Percentiles rank a stretch among this genome's conserved stretches.
Evolutionary conservation across 1,284 basidiomycete species (phyloP).

Genomic region (Phellinidium pouzarii): DNA sequence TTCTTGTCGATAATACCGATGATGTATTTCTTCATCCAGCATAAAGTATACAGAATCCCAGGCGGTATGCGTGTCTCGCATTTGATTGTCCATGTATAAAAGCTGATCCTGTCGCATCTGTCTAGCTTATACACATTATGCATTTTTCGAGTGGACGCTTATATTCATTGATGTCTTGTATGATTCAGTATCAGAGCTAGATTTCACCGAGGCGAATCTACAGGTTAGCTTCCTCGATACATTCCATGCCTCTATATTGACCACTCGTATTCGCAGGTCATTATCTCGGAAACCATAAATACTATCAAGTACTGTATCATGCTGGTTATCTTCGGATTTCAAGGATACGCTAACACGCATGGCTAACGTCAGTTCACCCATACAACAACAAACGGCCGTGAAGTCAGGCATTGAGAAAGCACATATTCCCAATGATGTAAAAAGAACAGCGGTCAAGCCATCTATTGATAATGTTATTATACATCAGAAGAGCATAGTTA

Average conservation of each 20-base stretch:
- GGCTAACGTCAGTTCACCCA: no score
- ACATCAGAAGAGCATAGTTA: no score
- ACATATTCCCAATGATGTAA: no score
- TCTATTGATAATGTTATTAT: no score
- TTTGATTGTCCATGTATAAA: background rate
- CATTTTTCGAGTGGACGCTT: constrained; percentile 84
- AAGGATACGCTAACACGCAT: no score
- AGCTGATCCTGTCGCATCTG: background rate
- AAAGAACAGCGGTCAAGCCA: no score
- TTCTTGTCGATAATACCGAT: constrained; percentile 66
- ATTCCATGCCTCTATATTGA: background rate
- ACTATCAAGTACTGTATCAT: no score
- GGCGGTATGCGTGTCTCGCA: constrained; percentile 47
- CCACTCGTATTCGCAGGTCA: background rate
- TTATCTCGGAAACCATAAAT: no score
- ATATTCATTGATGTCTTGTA: constrained; percentile 76
- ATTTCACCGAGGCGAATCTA: constrained; percentile 50
- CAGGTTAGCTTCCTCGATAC: constrained; percentile 34
- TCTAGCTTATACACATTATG: constrained; percentile 77
- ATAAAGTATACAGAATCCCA: constrained; percentile 72
- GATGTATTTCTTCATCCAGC: constrained; percentile 80
- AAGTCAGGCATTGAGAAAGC: no score
- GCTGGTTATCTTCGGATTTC: no score
- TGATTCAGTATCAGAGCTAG: constrained; percentile 61
- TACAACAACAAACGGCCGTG: no score